Conservation (phyloP, 148 eudicot genomes). For the Rhododendron williamsianum region DNA sequence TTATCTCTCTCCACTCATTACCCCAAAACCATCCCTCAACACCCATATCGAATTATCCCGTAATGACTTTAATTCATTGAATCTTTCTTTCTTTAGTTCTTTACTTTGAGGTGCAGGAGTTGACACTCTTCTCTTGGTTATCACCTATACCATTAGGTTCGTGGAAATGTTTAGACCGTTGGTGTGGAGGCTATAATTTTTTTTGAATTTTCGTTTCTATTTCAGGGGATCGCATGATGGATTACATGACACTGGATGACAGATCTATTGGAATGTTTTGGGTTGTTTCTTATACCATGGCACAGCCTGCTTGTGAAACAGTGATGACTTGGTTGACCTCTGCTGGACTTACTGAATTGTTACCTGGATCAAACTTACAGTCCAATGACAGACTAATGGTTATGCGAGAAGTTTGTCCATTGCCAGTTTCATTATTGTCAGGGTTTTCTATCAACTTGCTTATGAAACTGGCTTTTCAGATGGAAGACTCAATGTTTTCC, state of each 20-base stretch:
- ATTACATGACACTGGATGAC: slow-evolving; percentile 90
- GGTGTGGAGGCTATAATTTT: not conserved
- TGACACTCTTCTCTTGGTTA: not conserved
- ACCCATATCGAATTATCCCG: not conserved
- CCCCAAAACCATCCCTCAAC: not conserved
- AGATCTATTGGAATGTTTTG: slow-evolving; percentile 96
- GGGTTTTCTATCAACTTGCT: slow-evolving; percentile 85
- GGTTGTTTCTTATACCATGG: slow-evolving; percentile 93
- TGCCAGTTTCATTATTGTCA: slow-evolving; percentile 73
- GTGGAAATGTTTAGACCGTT: not conserved
- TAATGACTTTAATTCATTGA: not conserved
- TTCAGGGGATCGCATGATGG: slow-evolving; percentile 73
- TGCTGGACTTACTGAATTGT: slow-evolving; percentile 66
- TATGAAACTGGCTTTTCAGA: slow-evolving; percentile 64
- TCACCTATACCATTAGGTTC: not conserved
- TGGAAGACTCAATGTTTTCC: slow-evolving; percentile 91
- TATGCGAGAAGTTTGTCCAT: slow-evolving; percentile 89
- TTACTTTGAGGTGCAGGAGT: not conserved
- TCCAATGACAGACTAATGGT: slow-evolving; percentile 69
- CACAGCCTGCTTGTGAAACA: slow-evolving; percentile 85
- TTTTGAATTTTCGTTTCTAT: not conserved
- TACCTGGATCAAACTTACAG: slow-evolving; percentile 62
- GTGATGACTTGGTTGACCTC: slow-evolving; percentile 89
- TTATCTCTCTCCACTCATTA: too few species aligned
- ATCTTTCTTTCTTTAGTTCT: not conserved